Evolutionary conservation across 441 rosid species (phyloP), one percentile per base, ranked within the genome.

Genomic region (Theobroma grandiflorum): DNA sequence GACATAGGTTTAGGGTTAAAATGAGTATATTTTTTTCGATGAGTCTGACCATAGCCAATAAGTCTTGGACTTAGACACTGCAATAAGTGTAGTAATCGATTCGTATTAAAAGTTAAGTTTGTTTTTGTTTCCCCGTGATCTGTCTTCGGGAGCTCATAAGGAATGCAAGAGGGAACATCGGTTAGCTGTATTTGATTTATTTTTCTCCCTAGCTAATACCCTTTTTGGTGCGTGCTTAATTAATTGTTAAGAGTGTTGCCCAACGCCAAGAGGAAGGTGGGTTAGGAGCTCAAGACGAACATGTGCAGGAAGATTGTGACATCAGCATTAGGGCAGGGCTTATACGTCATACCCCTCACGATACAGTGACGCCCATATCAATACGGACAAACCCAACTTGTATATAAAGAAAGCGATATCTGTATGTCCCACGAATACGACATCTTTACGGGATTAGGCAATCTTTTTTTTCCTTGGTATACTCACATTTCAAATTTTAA

Each of bases 341-440:
- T 4, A n/a, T 55, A 72, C 76, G 76, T 72, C 76, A 72, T 11
- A 6, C 40, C 16, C 40, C 18, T 12, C 12, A 31, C 66, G 66
- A 12, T 31, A 31, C 18, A 37, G 33, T 35, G 45, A 55, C 14
- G 63, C 43, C 43, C 64, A 72, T 5, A 2, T 1, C 8, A 5
- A 14, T 4, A 2, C 9, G 9, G 67, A 31, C 66, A 62, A 62
- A 31, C 40, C 40, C 40, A 33, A 62, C 66, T 62, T 58, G 63
- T 58, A 9, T 55, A 1, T 55, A 42, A 12, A 50, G 53, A 50
- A 12, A 50, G 18, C 15, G 31, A 26, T 26, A n/a, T 26, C 1
- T 26, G 31, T 26, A 26, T 26, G 0, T 26, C 31, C 31, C 31
- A 26, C 31, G 31, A 26, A 1, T 26, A 26, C 31, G 31, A 26